phyloP scores from a whole-genome alignment of 1,139 yeast genomes.

The Nakaseomyces sp. region DNA sequence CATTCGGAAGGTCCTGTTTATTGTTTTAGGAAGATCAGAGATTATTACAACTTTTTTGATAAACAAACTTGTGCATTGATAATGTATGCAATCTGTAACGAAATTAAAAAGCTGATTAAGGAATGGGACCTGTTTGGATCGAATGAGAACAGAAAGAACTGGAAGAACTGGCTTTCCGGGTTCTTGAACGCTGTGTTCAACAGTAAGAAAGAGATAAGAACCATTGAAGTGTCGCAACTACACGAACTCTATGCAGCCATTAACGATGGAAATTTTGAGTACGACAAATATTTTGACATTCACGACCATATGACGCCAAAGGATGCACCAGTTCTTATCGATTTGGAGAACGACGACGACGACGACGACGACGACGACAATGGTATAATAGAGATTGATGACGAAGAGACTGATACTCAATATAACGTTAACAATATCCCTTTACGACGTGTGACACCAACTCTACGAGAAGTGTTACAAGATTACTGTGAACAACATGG shows the following conservation, averaged over 20 bases:
- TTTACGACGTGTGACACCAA: constrained; percentile 25
- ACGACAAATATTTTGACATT: constrained; percentile 1
- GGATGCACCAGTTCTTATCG: background rate
- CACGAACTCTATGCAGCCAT: background rate
- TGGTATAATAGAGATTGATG: constrained; percentile 4
- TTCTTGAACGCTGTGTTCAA: background rate
- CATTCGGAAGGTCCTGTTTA: background rate
- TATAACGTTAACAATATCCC: constrained; percentile 26
- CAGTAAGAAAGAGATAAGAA: constrained; percentile 11
- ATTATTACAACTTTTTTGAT: background rate
- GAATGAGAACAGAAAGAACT: constrained; percentile 11
- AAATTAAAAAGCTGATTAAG: constrained; percentile 18
- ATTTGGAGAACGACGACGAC: constrained; percentile 3
- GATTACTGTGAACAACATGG: constrained; percentile 33
- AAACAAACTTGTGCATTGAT: constrained; percentile 10
- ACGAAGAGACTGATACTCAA: constrained; percentile 2
- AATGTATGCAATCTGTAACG: constrained; percentile 18
- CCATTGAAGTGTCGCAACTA: background rate
- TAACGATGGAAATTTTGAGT: background rate
- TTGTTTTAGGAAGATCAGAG: background rate
- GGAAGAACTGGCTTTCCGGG: constrained; percentile 4
- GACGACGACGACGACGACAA: constrained; percentile 5
- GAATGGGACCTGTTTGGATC: constrained; percentile 23
- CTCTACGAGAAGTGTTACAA: constrained; percentile 45
- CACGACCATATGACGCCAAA: constrained; percentile 9